phyloP scores from a whole-genome alignment of 306 rosid genomes.

The Glycyrrhiza uralensis region DNA sequence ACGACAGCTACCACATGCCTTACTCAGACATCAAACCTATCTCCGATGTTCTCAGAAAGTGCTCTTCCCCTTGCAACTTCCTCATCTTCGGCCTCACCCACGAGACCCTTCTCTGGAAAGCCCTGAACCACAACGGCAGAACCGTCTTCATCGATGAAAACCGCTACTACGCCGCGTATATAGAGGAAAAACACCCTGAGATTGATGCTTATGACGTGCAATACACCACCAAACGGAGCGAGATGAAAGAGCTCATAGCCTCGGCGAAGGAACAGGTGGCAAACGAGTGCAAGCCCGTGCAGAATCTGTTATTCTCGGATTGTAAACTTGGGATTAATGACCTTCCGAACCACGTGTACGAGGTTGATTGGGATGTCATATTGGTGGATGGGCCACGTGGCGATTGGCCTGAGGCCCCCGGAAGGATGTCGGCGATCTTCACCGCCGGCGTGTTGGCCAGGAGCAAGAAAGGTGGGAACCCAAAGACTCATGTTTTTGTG shows the following conservation, averaged over 20 bases:
- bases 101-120: slow-evolving; percentile 90
- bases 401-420: slow-evolving; percentile 91
- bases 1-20: slow-evolving; percentile 77
- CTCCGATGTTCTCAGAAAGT: slow-evolving; percentile 78
- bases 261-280: slow-evolving; percentile 59
- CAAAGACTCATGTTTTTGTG: slow-evolving; percentile 84
- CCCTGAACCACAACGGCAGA: slow-evolving; percentile 84
- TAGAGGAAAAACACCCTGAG: slow-evolving; percentile 85
- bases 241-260: slow-evolving; percentile 58
- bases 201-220: slow-evolving; percentile 90
- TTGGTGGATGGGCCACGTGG: slow-evolving; percentile 89
- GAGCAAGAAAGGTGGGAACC: slow-evolving; percentile 85
- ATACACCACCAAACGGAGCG: slow-evolving; percentile 78
- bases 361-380: slow-evolving; percentile 88
- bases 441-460: slow-evolving; percentile 87
- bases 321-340: slow-evolving; percentile 86
- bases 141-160: slow-evolving; percentile 93
- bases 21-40: slow-evolving; percentile 75
- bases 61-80: slow-evolving; percentile 74
- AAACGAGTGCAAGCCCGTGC: slow-evolving; percentile 91
- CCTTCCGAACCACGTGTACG: slow-evolving; percentile 91
- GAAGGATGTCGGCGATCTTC: slow-evolving; percentile 77
- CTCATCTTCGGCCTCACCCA: slow-evolving; percentile 84
- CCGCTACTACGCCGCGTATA: slow-evolving; percentile 83
- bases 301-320: slow-evolving; percentile 79